Conservation (phyloP, 2,329 filamentous ascomycete genomes). For the Colletotrichum orbiculare region DNA sequence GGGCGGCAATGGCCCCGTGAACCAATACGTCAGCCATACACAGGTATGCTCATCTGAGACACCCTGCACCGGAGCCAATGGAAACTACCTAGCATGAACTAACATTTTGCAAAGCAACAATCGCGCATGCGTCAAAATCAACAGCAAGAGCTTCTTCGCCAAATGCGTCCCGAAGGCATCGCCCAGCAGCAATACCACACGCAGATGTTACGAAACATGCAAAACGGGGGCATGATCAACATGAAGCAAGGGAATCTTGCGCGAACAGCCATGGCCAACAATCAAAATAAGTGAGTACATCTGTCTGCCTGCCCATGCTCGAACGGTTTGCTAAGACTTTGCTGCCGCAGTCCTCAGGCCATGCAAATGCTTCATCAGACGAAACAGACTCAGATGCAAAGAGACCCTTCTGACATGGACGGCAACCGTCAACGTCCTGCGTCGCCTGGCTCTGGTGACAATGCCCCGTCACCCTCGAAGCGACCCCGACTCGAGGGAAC, state of each 20-base stretch:
- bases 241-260: constrained; percentile 73
- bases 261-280: constrained; percentile 83
- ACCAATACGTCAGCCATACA: constrained; percentile 83
- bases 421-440: constrained; percentile 82
- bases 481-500: constrained; percentile 80
- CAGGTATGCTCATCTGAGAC: constrained; percentile 68
- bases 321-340: constrained; percentile 30
- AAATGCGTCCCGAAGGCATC: constrained; percentile 71
- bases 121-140: constrained; percentile 79
- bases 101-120: constrained; percentile 62
- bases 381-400: constrained; percentile 85
- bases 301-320: neutral
- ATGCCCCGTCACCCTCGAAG: constrained; percentile 93
- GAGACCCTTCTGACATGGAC: constrained; percentile 88
- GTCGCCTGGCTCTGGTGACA: constrained; percentile 85
- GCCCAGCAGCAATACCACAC: constrained; percentile 66
- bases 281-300: constrained; percentile 72
- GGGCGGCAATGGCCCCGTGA: constrained; percentile 71
- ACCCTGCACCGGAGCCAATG: too few species aligned
- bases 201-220: constrained; percentile 75
- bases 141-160: constrained; percentile 81
- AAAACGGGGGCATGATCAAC: constrained; percentile 70
- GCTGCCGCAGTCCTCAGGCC: constrained; percentile 66
- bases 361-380: constrained; percentile 78
- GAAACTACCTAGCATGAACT: constrained; percentile 2